Evolutionary conservation across 768 basidiomycete genomes (phyloP).

Genomic region (Podaxis sp.): DNA sequence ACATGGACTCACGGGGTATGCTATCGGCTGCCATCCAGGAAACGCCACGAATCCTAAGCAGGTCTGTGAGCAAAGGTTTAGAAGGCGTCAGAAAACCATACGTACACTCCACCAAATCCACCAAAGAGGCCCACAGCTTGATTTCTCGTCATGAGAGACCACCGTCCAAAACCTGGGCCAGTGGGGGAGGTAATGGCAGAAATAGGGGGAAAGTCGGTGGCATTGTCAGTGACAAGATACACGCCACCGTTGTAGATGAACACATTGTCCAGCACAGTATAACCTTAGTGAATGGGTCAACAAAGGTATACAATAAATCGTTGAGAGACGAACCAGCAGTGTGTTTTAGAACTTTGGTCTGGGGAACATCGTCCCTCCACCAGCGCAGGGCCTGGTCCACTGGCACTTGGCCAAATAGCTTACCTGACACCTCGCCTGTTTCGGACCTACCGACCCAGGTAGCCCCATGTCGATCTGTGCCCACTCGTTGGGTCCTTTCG

Average conservation of each 20-base stretch:
- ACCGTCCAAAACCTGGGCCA: conserved; percentile 38
- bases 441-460: conserved; percentile 36
- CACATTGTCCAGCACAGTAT: conserved; percentile 81
- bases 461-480: conserved; percentile 38
- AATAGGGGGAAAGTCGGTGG: conserved; percentile 54
- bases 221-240: conserved; percentile 70
- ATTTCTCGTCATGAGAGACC: conserved; percentile 52
- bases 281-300: conserved; percentile 42
- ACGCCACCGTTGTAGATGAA: conserved; percentile 68
- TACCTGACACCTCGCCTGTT: conserved; percentile 21
- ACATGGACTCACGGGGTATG: conserved; percentile 37
- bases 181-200: conserved; percentile 44
- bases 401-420: conserved; percentile 27
- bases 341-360: conserved; percentile 55
- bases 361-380: conserved; percentile 56
- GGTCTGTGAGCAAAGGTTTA: neutral
- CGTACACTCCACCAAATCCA: conserved; percentile 48
- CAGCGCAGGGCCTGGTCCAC: conserved; percentile 50
- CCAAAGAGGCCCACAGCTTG: conserved; percentile 49
- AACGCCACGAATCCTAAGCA: conserved; percentile 56
- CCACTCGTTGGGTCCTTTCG: conserved; percentile 40
- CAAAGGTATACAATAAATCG: conserved; percentile 13
- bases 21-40: conserved; percentile 62
- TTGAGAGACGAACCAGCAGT: conserved; percentile 46
- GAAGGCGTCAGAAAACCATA: conserved; percentile 10